Evolutionary conservation across 2,329 filamentous ascomycete species (phyloP).

Genomic region (Parafenestella ontariensis): DNA sequence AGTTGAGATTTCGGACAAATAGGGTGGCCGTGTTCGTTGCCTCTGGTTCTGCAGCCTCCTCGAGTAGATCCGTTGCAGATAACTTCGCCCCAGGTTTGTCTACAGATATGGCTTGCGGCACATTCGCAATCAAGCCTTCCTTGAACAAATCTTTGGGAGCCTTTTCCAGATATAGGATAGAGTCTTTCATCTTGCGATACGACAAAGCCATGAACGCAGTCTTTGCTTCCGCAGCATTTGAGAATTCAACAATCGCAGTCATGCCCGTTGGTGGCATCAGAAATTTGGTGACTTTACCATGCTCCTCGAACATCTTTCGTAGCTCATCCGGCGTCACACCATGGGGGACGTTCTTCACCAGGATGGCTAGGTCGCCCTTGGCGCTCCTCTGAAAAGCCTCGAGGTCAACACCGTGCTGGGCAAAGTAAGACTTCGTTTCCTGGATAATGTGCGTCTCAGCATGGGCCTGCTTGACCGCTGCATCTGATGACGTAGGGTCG

Average conservation of each 20-base stretch:
- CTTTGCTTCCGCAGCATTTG: slow-evolving; percentile 78
- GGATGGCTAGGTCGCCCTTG: slow-evolving; percentile 83
- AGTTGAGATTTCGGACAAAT: slow-evolving; percentile 94
- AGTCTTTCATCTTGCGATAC: slow-evolving; percentile 90
- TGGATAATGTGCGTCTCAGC: slow-evolving; percentile 96
- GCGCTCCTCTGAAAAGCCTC: slow-evolving; percentile 87
- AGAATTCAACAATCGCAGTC: slow-evolving; percentile 91
- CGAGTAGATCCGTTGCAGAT: slow-evolving; percentile 73
- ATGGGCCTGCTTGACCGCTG: slow-evolving; percentile 94
- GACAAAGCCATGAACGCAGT: slow-evolving; percentile 84
- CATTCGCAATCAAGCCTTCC: slow-evolving; percentile 37
- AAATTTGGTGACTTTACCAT: slow-evolving; percentile 79
- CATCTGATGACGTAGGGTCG: slow-evolving; percentile 94
- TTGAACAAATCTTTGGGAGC: slow-evolving; percentile 83
- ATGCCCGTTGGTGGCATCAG: slow-evolving; percentile 93
- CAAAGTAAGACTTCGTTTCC: slow-evolving; percentile 93
- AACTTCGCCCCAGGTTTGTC: slow-evolving; percentile 58
- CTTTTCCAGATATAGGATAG: slow-evolving; percentile 91
- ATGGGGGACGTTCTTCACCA: slow-evolving; percentile 95
- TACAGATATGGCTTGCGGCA: slow-evolving; percentile 42
- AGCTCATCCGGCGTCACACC: slow-evolving; percentile 82
- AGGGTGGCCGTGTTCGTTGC: slow-evolving; percentile 75
- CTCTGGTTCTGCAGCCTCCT: slow-evolving; percentile 62
- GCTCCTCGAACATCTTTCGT: slow-evolving; percentile 81
- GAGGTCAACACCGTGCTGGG: slow-evolving; percentile 85